Percentiles rank a stretch among this genome's conserved stretches.
Conservation (phyloP, 768 basidiomycete species). For the Gymnopilus dilepis region DNA sequence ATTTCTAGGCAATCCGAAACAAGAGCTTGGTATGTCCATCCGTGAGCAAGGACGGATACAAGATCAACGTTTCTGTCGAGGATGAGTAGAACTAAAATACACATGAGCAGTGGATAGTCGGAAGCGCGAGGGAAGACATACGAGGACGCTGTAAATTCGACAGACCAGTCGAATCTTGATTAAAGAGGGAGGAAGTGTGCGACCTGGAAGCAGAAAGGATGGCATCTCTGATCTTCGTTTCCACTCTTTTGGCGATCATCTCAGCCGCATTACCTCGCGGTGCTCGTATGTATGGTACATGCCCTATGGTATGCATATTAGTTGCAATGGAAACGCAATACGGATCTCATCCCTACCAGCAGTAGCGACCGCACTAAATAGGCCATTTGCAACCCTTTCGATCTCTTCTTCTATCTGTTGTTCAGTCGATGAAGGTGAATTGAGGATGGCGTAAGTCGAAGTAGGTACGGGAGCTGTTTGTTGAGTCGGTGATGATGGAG, state of each 20-base stretch:
- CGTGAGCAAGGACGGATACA: slow-evolving; percentile 91
- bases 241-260: slow-evolving; percentile 98
- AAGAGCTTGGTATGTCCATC: slow-evolving; percentile 99
- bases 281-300: slow-evolving; percentile 93
- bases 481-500: slow-evolving; percentile 40
- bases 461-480: slow-evolving; percentile 39
- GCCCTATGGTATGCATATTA: slow-evolving; percentile 50
- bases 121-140: slow-evolving; percentile 42
- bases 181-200: slow-evolving; percentile 67
- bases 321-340: background rate
- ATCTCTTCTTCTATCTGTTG: slow-evolving; percentile 92
- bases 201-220: slow-evolving; percentile 72
- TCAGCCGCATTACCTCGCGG: slow-evolving; percentile 97
- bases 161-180: slow-evolving; percentile 81
- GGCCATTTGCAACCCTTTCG: slow-evolving; percentile 86
- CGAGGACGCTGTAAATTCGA: slow-evolving; percentile 88
- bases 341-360: slow-evolving; percentile 57
- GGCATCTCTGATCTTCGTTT: slow-evolving; percentile 88
- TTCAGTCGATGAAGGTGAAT: slow-evolving; percentile 89
- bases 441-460: slow-evolving; percentile 85
- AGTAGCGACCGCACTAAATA: slow-evolving; percentile 92
- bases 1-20: slow-evolving; percentile 98
- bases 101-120: slow-evolving; percentile 17
- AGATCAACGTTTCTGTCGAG: slow-evolving; percentile 95
- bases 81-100: slow-evolving; percentile 80